These are phyloP conservation scores for Lactifluus hygrophoroides DNA, from an alignment of 768 basidiomycete species.

Conservation along the genomic window DNA sequence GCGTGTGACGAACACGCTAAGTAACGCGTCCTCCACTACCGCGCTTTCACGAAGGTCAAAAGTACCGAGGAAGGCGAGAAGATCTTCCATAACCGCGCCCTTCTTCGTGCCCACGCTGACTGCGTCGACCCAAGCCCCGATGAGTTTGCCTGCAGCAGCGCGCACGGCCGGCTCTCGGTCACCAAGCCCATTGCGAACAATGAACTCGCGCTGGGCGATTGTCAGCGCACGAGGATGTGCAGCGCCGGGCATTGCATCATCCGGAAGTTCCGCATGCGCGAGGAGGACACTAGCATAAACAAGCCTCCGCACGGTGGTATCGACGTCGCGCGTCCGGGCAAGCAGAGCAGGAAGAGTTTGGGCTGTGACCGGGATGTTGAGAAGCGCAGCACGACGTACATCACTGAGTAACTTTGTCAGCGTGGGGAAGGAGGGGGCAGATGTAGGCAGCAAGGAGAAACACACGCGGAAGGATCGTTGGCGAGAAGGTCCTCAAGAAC, in stretches of 20 bases:
- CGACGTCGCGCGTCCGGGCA: constrained; percentile 70
- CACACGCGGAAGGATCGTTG: constrained; percentile 72
- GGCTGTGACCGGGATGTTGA: constrained; percentile 54
- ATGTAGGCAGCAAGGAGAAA: constrained; percentile 5
- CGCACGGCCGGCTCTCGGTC: constrained; percentile 75
- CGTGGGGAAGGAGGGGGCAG: background rate
- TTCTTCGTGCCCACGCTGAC: constrained; percentile 34
- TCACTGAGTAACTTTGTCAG: constrained; percentile 42
- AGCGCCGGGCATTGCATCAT: constrained; percentile 29
- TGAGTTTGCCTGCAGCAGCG: constrained; percentile 59
- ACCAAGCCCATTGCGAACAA: constrained; percentile 75
- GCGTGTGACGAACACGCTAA: constrained; percentile 60
- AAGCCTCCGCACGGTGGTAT: constrained; percentile 62
- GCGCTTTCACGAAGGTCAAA: constrained; percentile 52
- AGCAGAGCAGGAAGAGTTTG: constrained; percentile 59
- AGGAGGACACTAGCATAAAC: constrained; percentile 57
- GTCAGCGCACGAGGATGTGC: constrained; percentile 60
- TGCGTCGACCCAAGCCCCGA: constrained; percentile 69
- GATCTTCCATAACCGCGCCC: constrained; percentile 30
- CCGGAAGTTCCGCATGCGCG: constrained; percentile 26
- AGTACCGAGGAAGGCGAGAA: constrained; percentile 43
- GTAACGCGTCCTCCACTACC: constrained; percentile 66
- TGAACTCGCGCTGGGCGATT: constrained; percentile 64
- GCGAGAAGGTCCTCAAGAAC: constrained; percentile 59
- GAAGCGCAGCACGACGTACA: constrained; percentile 72